Percentiles rank a stretch among this genome's conserved stretches.
These are phyloP conservation scores for Phytopythium cucurbitacearum DNA, from an alignment of 352 stramenopile genomes.

Conservation along the genomic window DNA sequence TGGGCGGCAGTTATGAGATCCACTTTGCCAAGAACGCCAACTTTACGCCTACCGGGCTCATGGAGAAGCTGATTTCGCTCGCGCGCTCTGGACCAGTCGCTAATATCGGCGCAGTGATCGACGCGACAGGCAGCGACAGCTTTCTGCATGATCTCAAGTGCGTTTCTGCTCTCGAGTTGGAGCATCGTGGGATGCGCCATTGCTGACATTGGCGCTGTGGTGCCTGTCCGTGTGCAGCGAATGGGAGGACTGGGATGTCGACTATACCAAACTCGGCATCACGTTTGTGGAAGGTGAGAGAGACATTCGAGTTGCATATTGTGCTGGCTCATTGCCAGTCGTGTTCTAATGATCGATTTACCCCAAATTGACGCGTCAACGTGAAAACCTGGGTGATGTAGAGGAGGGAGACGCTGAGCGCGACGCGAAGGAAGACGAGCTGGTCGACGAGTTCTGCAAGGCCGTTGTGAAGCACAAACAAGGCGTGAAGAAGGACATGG, in stretches of 20 bases:
- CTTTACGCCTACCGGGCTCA: constrained; percentile 64
- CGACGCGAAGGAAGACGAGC: constrained; percentile 38
- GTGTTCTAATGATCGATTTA: neutral
- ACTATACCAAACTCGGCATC: constrained; percentile 68
- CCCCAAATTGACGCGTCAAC: no score
- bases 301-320: constrained; percentile 2
- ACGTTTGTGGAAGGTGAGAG: constrained; percentile 30
- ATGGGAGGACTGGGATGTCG: constrained; percentile 86
- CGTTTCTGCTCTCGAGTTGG: constrained; percentile 6
- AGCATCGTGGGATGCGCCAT: neutral
- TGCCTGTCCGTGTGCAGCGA: constrained; percentile 33
- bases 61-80: constrained; percentile 78
- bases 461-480: constrained; percentile 50
- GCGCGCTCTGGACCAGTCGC: constrained; percentile 52
- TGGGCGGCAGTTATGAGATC: constrained; percentile 66
- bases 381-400: neutral
- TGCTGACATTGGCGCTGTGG: constrained; percentile 1
- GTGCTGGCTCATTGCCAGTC: neutral
- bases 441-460: constrained; percentile 58
- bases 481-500: constrained; percentile 66
- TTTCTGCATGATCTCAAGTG: constrained; percentile 80
- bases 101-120: constrained; percentile 75
- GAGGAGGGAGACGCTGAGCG: constrained; percentile 18
- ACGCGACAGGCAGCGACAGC: constrained; percentile 60
- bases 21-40: constrained; percentile 58